phyloP scores from a whole-genome alignment of 371 early-diverging fungal genomes.

The Mucor circinelloides region DNA sequence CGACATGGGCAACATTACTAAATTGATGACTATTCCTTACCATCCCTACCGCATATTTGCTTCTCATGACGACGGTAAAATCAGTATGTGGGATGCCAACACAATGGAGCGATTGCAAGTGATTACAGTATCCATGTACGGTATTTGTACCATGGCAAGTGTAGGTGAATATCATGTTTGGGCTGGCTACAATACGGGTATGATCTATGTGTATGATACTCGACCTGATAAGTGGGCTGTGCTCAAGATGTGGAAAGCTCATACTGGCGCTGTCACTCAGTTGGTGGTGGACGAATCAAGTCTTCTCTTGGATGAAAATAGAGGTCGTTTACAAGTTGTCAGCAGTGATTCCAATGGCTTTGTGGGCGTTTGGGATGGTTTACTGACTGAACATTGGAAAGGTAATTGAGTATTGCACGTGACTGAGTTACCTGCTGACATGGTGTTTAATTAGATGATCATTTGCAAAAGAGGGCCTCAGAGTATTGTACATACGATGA shows the following conservation, averaged over 20 bases:
- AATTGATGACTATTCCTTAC: constrained; percentile 45
- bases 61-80: constrained; percentile 77
- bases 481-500: constrained; percentile 56
- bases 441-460: constrained; percentile 32
- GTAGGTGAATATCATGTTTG: constrained; percentile 64
- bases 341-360: constrained; percentile 66
- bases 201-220: constrained; percentile 68
- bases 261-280: constrained; percentile 48
- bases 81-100: constrained; percentile 63
- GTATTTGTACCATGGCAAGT: constrained; percentile 56
- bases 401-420: constrained; percentile 39
- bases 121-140: constrained; percentile 56
- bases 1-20: constrained; percentile 55
- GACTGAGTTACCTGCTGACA: background rate
- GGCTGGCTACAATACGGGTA: constrained; percentile 73
- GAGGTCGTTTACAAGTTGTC: constrained; percentile 44
- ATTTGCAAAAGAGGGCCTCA: constrained; percentile 46
- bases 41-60: constrained; percentile 49
- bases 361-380: constrained; percentile 76
- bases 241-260: constrained; percentile 69
- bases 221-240: constrained; percentile 44
- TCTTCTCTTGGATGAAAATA: constrained; percentile 32
- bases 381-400: constrained; percentile 65
- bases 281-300: constrained; percentile 48
- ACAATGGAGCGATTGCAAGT: constrained; percentile 36